Evolutionary conservation across 2,329 filamentous ascomycete genomes (phyloP).

Genomic region (Fusarium compactum): DNA sequence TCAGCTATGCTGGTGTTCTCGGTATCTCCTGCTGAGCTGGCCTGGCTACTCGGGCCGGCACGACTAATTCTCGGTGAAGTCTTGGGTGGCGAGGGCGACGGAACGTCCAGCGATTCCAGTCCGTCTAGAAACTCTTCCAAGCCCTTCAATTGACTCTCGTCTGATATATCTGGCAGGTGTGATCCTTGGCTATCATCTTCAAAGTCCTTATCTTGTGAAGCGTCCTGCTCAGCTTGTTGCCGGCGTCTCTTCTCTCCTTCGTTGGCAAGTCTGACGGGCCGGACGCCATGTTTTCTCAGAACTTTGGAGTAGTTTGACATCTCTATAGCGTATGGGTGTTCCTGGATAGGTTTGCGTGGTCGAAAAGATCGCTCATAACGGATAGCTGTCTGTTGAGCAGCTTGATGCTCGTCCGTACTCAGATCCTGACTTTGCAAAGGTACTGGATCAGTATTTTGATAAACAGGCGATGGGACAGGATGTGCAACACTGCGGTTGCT

Average conservation of each 20-base stretch:
- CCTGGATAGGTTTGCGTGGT: conserved; percentile 70
- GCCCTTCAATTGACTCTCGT: conserved; percentile 53
- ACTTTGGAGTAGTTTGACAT: conserved; percentile 65
- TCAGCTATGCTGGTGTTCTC: conserved; percentile 54
- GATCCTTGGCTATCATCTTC: conserved; percentile 64
- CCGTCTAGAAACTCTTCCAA: conserved; percentile 34
- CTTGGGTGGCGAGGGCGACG: conserved; percentile 49
- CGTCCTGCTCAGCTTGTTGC: conserved; percentile 62
- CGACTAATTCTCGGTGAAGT: conserved; percentile 45
- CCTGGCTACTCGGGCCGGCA: conserved; percentile 50
- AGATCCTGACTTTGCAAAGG: conserved; percentile 35
- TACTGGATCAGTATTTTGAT: neutral
- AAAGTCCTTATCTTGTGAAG: conserved; percentile 63
- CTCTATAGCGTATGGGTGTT: conserved; percentile 70
- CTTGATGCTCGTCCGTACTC: conserved; percentile 38
- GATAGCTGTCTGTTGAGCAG: conserved; percentile 46
- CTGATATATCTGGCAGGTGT: conserved; percentile 46
- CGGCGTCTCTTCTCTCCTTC: conserved; percentile 44
- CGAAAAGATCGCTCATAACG: conserved; percentile 64
- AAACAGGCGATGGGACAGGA: neutral
- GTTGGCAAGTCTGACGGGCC: conserved; percentile 61
- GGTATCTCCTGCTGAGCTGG: conserved; percentile 52
- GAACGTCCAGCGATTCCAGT: conserved; percentile 38
- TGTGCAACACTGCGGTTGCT: neutral
- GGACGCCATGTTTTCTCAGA: conserved; percentile 67